Conservation (phyloP, 176 grass and related monocot species). For the Cocos nucifera region DNA sequence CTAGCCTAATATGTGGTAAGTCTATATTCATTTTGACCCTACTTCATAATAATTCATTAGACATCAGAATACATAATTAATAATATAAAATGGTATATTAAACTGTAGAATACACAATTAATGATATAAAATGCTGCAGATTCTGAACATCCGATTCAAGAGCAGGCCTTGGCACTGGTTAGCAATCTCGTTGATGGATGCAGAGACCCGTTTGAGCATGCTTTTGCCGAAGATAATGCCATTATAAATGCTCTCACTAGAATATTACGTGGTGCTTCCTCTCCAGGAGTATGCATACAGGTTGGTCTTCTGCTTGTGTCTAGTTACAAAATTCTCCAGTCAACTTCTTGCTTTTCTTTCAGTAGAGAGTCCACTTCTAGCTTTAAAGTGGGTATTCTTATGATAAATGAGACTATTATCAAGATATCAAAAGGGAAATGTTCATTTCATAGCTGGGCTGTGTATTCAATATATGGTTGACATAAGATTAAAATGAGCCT, state of each 20-base stretch:
- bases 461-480: too few species aligned
- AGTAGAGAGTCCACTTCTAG: too few species aligned
- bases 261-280: constrained; percentile 47
- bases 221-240: constrained; percentile 55
- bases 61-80: constrained; percentile 15
- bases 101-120: constrained; percentile 15
- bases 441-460: too few species aligned
- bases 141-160: constrained; percentile 80
- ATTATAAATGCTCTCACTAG: constrained; percentile 69
- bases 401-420: too few species aligned
- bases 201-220: constrained; percentile 37
- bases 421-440: too few species aligned
- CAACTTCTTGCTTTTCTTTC: too few species aligned
- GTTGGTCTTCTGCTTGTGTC: constrained; percentile 26
- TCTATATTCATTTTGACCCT: constrained; percentile 2
- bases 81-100: constrained; percentile 2
- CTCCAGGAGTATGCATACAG: constrained; percentile 66
- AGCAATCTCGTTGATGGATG: constrained; percentile 83
- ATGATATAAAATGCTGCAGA: constrained; percentile 43
- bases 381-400: too few species aligned
- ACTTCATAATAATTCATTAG: too few species aligned
- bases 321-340: too few species aligned
- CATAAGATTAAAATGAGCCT: too few species aligned
- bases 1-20: constrained; percentile 85
- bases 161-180: constrained; percentile 74